Percentiles rank a stretch among this genome's conserved stretches.
Evolutionary conservation across 2,329 filamentous ascomycete species (phyloP).

Genomic region (Phoma sp.): DNA sequence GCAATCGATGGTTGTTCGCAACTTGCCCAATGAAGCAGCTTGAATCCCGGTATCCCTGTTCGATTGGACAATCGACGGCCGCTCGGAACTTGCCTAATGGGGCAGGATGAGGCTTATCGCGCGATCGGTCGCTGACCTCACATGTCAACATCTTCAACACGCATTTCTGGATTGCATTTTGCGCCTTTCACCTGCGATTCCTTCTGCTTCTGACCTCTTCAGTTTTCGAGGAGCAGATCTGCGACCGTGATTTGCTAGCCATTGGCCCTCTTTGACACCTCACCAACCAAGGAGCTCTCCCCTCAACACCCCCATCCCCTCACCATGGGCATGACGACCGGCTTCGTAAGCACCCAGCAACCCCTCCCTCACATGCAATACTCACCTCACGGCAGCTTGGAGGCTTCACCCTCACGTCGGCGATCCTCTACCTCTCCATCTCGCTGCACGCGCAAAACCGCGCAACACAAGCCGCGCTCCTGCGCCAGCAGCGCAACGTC

Average conservation of each 20-base stretch:
- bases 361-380: not conserved
- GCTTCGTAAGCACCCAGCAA: conserved; percentile 51
- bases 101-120: conserved; percentile 13
- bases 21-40: too few species aligned
- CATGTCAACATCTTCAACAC: conserved; percentile 8
- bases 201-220: not conserved
- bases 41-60: too few species aligned
- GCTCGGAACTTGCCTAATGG: conserved; percentile 2
- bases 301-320: conserved; percentile 6
- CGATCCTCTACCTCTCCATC: conserved; percentile 49
- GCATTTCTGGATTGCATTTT: not conserved
- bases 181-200: not conserved
- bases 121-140: conserved; percentile 15
- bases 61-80: not conserved
- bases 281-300: not conserved
- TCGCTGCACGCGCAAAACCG: conserved; percentile 56
- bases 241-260: not conserved
- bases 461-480: conserved; percentile 52
- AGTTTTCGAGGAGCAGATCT: not conserved
- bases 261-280: conserved; percentile 1
- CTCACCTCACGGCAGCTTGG: conserved; percentile 50
- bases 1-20: too few species aligned
- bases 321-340: conserved; percentile 59
- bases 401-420: conserved; percentile 58
- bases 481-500: conserved; percentile 54